Conservation (phyloP, 2,329 filamentous ascomycete species). For the Fusarium sp. region DNA sequence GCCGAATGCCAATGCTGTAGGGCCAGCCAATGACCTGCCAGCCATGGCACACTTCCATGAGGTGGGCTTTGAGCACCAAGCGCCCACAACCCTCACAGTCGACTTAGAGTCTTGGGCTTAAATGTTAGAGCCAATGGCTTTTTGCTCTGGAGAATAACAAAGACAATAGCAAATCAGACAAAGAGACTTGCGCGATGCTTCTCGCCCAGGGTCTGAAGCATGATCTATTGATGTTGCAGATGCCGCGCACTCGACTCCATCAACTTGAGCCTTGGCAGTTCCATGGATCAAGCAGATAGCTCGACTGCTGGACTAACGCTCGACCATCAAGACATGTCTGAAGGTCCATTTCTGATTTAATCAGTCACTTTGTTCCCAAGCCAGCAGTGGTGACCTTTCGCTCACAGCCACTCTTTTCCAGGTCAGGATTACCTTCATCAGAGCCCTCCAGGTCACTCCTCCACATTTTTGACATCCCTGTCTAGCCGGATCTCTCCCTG, state of each 20-base stretch:
- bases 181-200: neutral
- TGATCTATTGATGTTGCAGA: neutral
- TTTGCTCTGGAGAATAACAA: neutral
- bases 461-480: conserved; percentile 44
- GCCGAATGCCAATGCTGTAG: conserved; percentile 36
- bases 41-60: neutral
- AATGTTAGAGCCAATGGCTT: neutral
- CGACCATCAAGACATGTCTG: neutral
- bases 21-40: conserved; percentile 39
- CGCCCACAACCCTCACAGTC: neutral
- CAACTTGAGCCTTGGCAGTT: conserved; percentile 26
- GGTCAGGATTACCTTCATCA: conserved; percentile 10
- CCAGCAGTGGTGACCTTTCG: neutral
- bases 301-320: neutral
- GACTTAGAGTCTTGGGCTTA: neutral
- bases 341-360: neutral
- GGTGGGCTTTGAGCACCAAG: conserved; percentile 21
- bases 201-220: neutral
- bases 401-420: neutral
- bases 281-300: neutral
- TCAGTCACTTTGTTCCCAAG: neutral
- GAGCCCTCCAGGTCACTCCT: conserved; percentile 14
- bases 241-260: conserved; percentile 7
- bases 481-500: conserved; percentile 44
- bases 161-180: neutral